phyloP scores from a whole-genome alignment of 1,284 basidiomycete species.

The Tremellales sp. region DNA sequence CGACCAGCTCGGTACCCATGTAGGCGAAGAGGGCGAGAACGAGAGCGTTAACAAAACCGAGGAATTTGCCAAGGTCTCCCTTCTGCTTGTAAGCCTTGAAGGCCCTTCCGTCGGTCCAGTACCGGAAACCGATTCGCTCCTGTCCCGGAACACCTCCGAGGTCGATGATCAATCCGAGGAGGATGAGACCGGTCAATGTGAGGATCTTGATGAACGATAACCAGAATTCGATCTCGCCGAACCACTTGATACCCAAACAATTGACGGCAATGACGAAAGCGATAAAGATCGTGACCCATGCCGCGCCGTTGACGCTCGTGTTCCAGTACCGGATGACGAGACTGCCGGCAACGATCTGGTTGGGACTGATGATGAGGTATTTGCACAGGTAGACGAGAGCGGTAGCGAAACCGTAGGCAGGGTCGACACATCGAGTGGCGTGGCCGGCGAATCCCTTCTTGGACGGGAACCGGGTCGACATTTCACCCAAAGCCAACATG shows the following conservation, averaged over 20 bases:
- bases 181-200: constrained; percentile 58
- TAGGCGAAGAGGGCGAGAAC: constrained; percentile 55
- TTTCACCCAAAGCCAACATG: constrained; percentile 48
- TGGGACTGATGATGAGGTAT: constrained; percentile 48
- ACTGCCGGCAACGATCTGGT: constrained; percentile 47
- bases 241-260: constrained; percentile 52
- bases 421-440: constrained; percentile 51
- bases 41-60: constrained; percentile 41
- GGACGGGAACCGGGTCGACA: constrained; percentile 50
- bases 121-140: constrained; percentile 58
- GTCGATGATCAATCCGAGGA: constrained; percentile 59
- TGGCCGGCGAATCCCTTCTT: constrained; percentile 47
- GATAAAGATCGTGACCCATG: constrained; percentile 47
- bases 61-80: constrained; percentile 31
- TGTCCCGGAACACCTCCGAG: constrained; percentile 64
- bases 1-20: constrained; percentile 59
- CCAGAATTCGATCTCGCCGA: constrained; percentile 61
- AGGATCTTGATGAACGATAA: constrained; percentile 55
- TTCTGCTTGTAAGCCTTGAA: constrained; percentile 34
- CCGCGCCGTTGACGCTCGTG: constrained; percentile 31
- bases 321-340: constrained; percentile 46
- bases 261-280: constrained; percentile 44
- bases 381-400: constrained; percentile 28
- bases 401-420: constrained; percentile 32
- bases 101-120: constrained; percentile 53